These are phyloP conservation scores for Pittosporum tobira DNA, from an alignment of 129 eudicot genomes.

Conservation along the genomic window DNA sequence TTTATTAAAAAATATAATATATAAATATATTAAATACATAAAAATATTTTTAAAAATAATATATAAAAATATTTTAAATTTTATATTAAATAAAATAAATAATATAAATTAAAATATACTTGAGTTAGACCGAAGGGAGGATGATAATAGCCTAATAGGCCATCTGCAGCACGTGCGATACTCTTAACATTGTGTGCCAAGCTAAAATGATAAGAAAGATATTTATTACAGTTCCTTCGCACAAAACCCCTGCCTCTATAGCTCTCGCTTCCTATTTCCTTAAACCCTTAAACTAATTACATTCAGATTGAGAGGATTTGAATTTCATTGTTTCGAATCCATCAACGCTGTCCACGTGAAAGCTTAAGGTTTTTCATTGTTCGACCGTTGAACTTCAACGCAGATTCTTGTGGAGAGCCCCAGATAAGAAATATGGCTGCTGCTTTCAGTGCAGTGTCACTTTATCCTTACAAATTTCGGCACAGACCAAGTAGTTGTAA, in stretches of 20 bases:
- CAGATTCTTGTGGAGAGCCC: not conserved
- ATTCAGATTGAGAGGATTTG: not conserved
- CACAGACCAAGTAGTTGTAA: constrained; percentile 24
- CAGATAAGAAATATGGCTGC: constrained; percentile 25
- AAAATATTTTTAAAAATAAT: no score
- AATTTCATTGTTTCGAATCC: not conserved
- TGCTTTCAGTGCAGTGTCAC: constrained; percentile 37
- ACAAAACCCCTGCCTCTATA: not conserved
- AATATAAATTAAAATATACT: no score
- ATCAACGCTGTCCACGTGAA: not conserved
- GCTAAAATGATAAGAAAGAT: constrained; percentile 22
- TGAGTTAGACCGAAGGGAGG: no score
- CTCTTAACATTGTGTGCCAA: not conserved
- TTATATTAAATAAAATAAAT: no score
- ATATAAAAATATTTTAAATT: no score
- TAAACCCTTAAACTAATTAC: not conserved
- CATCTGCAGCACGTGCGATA: constrained; percentile 3
- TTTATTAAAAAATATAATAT: no score
- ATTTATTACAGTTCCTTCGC: not conserved
- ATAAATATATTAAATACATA: no score
- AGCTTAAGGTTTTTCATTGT: not conserved
- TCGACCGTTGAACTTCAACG: no score
- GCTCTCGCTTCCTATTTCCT: not conserved
- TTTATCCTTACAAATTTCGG: constrained; percentile 25
- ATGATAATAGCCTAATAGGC: no score